phyloP scores from a whole-genome alignment of 2,329 filamentous ascomycete species.

The Diaporthe humulicola region DNA sequence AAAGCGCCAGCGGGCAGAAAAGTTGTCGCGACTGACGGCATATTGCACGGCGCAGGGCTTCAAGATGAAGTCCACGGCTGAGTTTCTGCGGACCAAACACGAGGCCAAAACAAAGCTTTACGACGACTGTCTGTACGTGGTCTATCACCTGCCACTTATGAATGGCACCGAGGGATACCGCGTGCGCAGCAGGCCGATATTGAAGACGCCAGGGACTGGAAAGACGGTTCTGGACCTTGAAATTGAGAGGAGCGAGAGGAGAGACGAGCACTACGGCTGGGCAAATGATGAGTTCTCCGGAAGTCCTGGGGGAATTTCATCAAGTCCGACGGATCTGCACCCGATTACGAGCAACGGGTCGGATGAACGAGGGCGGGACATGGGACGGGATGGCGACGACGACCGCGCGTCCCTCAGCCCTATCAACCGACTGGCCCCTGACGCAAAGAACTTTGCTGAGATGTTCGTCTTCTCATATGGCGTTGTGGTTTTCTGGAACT shows the following conservation, averaged over 20 bases:
- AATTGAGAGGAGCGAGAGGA: conserved; percentile 91
- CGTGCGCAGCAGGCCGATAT: conserved; percentile 87
- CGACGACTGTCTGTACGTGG: conserved; percentile 95
- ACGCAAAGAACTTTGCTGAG: conserved; percentile 87
- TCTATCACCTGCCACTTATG: conserved; percentile 92
- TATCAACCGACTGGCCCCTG: conserved; percentile 73
- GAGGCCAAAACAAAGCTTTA: conserved; percentile 95
- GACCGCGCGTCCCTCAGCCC: conserved; percentile 60
- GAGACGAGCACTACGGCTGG: conserved; percentile 93
- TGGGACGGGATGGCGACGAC: conserved; percentile 33
- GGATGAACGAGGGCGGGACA: conserved; percentile 35
- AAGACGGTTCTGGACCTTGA: conserved; percentile 94
- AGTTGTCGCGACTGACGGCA: conserved; percentile 89
- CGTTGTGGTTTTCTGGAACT: conserved; percentile 99
- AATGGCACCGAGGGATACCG: conserved; percentile 89
- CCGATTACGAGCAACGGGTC: conserved; percentile 49
- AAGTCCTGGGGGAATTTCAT: conserved; percentile 46
- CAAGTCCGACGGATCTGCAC: conserved; percentile 31
- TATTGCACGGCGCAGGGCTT: conserved; percentile 97
- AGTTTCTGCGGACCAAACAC: conserved; percentile 89
- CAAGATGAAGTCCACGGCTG: conserved; percentile 88
- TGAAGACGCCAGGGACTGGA: conserved; percentile 90
- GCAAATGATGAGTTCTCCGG: conserved; percentile 80
- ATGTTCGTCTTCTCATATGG: conserved; percentile 98
- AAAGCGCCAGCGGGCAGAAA: conserved; percentile 88